phyloP scores from a whole-genome alignment of 1,139 yeast genomes.

The Geotrichum siamense region DNA sequence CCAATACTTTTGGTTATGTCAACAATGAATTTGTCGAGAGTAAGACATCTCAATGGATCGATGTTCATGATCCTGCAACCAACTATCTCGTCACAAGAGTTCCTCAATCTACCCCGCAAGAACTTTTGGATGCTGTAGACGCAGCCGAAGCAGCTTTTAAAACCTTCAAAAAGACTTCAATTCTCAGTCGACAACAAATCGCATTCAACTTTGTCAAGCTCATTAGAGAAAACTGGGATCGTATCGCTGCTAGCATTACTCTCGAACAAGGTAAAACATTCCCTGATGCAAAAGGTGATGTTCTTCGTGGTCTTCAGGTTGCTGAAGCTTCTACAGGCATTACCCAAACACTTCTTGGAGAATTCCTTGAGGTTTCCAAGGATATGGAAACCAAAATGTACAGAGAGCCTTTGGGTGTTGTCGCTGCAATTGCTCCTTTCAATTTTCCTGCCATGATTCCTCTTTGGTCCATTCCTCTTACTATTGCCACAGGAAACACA shows the following conservation, averaged over 20 bases:
- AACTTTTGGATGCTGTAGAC: constrained; percentile 59
- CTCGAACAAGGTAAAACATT: constrained; percentile 78
- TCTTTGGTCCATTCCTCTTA: constrained; percentile 71
- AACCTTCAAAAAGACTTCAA: constrained; percentile 51
- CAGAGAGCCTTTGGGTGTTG: constrained; percentile 57
- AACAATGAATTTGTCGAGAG: constrained; percentile 55
- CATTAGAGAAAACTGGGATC: constrained; percentile 61
- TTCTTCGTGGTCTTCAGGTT: constrained; percentile 71
- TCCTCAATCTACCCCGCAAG: constrained; percentile 65
- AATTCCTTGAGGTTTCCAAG: constrained; percentile 58
- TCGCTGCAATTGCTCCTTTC: constrained; percentile 68
- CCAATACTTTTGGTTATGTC: constrained; percentile 50
- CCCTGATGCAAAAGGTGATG: constrained; percentile 74
- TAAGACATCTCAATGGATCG: constrained; percentile 55
- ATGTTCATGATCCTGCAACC: constrained; percentile 72
- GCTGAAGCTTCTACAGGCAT: constrained; percentile 55
- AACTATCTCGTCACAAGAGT: constrained; percentile 58
- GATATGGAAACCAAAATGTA: constrained; percentile 79
- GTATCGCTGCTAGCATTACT: constrained; percentile 64
- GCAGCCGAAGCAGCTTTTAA: constrained; percentile 58
- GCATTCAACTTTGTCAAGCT: constrained; percentile 66
- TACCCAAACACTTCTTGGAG: constrained; percentile 59
- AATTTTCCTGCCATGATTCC: constrained; percentile 87
- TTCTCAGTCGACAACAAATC: constrained; percentile 66
- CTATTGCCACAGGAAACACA: constrained; percentile 72